A percentile compares a stretch with the other conserved stretches of the same genome.
phyloP scores from a whole-genome alignment of 2,329 filamentous ascomycete genomes.

The Leptographium radiaticola region DNA sequence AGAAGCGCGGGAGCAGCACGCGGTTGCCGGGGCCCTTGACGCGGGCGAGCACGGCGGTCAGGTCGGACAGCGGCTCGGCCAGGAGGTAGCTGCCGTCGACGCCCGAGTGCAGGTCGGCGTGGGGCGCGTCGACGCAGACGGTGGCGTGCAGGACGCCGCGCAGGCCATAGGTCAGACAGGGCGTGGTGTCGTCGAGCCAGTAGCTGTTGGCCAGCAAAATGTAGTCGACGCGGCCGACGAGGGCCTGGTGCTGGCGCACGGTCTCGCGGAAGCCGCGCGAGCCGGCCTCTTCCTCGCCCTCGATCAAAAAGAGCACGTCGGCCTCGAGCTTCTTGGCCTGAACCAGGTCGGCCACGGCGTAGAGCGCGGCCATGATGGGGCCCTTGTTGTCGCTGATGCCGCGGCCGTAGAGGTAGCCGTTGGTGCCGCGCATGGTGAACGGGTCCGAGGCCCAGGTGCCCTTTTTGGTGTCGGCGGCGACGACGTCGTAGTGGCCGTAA shows the following conservation, averaged over 20 bases:
- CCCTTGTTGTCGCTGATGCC: constrained; percentile 98
- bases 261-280: constrained; percentile 82
- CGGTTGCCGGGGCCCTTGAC: constrained; percentile 71
- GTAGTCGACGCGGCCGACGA: constrained; percentile 87
- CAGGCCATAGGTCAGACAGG: constrained; percentile 88
- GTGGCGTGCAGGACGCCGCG: constrained; percentile 90
- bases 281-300: constrained; percentile 92
- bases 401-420: constrained; percentile 87
- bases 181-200: constrained; percentile 93
- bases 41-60: constrained; percentile 69
- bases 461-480: constrained; percentile 71
- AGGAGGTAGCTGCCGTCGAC: constrained; percentile 89
- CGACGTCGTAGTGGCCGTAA: constrained; percentile 97
- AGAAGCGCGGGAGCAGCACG: constrained; percentile 78
- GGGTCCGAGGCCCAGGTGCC: constrained; percentile 80
- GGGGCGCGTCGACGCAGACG: constrained; percentile 70
- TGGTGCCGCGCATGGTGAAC: constrained; percentile 76
- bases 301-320: constrained; percentile 87
- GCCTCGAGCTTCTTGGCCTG: constrained; percentile 73
- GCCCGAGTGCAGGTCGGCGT: constrained; percentile 85
- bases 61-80: constrained; percentile 83
- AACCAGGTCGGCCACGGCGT: constrained; percentile 80
- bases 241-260: constrained; percentile 63
- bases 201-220: constrained; percentile 95
- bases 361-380: constrained; percentile 84